Evolutionary conservation across 306 rosid genomes (phyloP).

Genomic region (Quercus rubra): DNA sequence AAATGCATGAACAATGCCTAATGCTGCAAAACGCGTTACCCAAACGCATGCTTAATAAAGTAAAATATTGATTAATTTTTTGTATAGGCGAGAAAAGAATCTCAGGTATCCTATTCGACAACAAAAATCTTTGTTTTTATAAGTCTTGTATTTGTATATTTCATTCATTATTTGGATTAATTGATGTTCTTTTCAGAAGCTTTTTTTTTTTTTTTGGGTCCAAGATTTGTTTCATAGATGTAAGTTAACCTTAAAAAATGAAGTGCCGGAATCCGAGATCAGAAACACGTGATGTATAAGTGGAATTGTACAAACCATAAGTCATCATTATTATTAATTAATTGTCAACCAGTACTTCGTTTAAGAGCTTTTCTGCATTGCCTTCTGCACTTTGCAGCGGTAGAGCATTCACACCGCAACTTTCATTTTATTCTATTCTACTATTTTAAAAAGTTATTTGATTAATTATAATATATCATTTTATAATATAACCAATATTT

Average conservation of each 20-base stretch:
- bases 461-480: no score
- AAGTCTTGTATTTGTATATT: no score
- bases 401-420: no score
- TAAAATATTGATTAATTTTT: no score
- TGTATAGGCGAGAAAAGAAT: rapidly evolving
- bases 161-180: background rate
- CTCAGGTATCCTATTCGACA: no score
- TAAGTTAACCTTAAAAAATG: background rate
- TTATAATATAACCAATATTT: no score
- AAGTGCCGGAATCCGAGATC: conserved; percentile 12
- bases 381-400: background rate
- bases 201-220: background rate
- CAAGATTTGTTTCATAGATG: background rate
- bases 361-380: background rate
- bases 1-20: no score
- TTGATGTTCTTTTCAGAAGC: background rate
- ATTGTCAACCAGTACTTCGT: background rate
- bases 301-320: background rate
- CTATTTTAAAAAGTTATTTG: no score
- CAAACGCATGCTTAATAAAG: no score
- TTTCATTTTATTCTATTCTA: no score
- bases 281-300: conserved; percentile 17
- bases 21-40: no score
- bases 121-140: no score
- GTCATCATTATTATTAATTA: background rate